phyloP scores from a whole-genome alignment of 352 stramenopile species.

The Phytophthora rubi region DNA sequence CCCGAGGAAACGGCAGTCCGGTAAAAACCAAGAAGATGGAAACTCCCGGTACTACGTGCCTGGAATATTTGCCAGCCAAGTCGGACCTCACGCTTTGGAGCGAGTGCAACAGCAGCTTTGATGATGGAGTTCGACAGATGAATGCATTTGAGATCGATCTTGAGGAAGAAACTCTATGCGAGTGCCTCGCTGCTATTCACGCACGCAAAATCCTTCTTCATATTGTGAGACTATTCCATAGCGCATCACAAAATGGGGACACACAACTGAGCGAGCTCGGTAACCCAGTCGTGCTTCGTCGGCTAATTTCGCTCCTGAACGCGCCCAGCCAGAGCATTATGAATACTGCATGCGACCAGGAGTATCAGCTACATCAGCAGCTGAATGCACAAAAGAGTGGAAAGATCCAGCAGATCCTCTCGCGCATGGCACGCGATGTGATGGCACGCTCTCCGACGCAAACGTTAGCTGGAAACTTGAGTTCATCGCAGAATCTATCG shows the following conservation, averaged over 20 bases:
- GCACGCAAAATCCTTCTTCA: constrained; percentile 72
- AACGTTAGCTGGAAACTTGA: constrained; percentile 64
- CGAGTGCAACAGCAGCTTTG: constrained; percentile 67
- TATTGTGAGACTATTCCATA: constrained; percentile 62
- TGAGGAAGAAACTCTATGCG: constrained; percentile 66
- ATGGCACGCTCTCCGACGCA: constrained; percentile 45
- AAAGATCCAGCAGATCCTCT: constrained; percentile 72
- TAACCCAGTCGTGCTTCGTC: constrained; percentile 67
- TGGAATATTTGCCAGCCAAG: constrained; percentile 15
- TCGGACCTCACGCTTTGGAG: constrained; percentile 69
- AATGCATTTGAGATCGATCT: constrained; percentile 66
- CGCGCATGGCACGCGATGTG: constrained; percentile 51
- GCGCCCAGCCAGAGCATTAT: constrained; percentile 9
- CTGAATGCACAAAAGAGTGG: constrained; percentile 32
- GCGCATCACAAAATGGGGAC: constrained; percentile 28
- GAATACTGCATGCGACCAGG: constrained; percentile 4
- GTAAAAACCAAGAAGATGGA: constrained; percentile 50
- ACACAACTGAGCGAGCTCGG: constrained; percentile 63
- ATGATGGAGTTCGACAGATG: constrained; percentile 68
- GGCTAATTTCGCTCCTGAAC: constrained; percentile 66
- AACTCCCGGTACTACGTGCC: constrained; percentile 7
- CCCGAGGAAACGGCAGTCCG: constrained; percentile 47
- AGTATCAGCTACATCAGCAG: constrained; percentile 31
- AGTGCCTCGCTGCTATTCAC: constrained; percentile 69
- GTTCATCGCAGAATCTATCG: constrained; percentile 57